Evolutionary conservation across 2,329 filamentous ascomycete species (phyloP), one percentile per base, ranked within the genome.

Genomic region (Aurifilum marmelostoma): DNA sequence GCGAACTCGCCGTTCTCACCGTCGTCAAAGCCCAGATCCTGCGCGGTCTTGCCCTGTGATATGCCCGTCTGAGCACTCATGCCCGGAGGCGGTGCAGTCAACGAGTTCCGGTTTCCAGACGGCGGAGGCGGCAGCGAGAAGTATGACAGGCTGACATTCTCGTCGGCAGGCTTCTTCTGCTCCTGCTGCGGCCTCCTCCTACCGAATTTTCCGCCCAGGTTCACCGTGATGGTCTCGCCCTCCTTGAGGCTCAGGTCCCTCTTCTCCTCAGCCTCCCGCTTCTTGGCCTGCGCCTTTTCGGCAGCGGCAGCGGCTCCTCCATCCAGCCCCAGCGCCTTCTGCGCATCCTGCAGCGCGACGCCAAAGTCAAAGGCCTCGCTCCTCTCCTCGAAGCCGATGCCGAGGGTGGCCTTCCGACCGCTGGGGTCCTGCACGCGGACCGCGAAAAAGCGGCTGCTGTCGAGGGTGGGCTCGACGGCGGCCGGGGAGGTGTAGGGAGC

Each of bases 1-100:
- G 86, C 86, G 81, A 97, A 97, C 80, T 97, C 93, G 27, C 92
- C 93, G 85, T 94, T 94, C 76, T 95, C 91, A 1, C 93, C 93
- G 77, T 97, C 92, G 75, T 97, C 93, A 75, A 96, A 96, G 0
- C 92, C 92, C 72, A 95, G 75, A 69, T 93, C 89, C 75, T 89
- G 83, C 6, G 85, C 81, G 16, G 87, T 85, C 74, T 80, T 84
- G 77, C 83, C 84, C 78, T 88, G 84, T 66, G 87, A 83, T 80
- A 87, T 89, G n/a, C 87, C 83, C 69, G 87, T 87, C 72, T 83
- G 83, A 18, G 86, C 87, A 71, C 84, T 88, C 1, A 91, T 90
- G 47, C 43, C 50, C 9, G 91, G 91, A 37, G 92, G 90, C 8
- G 91, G 89, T 67, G 92, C 80, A 75, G 86, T 83, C 69, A 81